A percentile compares a stretch with the other conserved stretches of the same genome.
phyloP scores from a whole-genome alignment of 169 alveolate genomes.

The Fabrea salina region DNA sequence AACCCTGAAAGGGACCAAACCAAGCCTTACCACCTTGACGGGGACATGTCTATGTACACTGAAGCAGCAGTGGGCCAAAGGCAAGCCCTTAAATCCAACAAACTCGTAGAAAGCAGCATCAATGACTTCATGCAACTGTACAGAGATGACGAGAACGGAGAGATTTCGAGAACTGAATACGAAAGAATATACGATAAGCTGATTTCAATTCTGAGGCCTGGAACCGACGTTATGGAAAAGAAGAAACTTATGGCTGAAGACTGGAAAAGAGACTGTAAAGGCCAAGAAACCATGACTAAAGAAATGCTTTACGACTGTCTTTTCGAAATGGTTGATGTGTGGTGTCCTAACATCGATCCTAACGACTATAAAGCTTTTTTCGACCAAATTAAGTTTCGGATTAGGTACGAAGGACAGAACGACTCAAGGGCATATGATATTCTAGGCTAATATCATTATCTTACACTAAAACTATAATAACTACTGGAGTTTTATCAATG shows the following conservation, averaged over 20 bases:
- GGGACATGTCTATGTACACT: conserved; percentile 48
- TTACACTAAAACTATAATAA: too few species aligned
- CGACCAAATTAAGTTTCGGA: conserved; percentile 39
- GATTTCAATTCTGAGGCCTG: conserved; percentile 54
- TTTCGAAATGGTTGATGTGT: conserved; percentile 51
- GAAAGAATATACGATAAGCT: conserved; percentile 43
- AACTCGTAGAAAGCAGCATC: conserved; percentile 42
- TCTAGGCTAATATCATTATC: conserved; percentile 7
- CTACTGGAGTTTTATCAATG: too few species aligned
- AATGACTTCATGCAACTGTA: conserved; percentile 47
- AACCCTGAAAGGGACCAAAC: conserved; percentile 14
- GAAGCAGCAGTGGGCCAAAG: conserved; percentile 41
- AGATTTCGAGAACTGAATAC: conserved; percentile 42
- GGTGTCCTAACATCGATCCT: conserved; percentile 60
- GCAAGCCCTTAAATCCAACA: conserved; percentile 14
- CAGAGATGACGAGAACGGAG: conserved; percentile 23
- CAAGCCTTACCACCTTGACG: conserved; percentile 53
- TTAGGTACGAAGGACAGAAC: conserved; percentile 56
- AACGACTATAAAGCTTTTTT: conserved; percentile 57
- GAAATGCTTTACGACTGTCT: conserved; percentile 45
- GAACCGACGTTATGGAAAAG: conserved; percentile 47
- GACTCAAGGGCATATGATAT: conserved; percentile 50
- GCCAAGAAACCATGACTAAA: conserved; percentile 28
- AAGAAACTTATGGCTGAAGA: conserved; percentile 49
- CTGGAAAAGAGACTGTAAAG: conserved; percentile 47